A percentile compares a stretch with the other conserved stretches of the same genome.
phyloP scores from a whole-genome alignment of 139 green algal species.

The Zygnema cylindricum region DNA sequence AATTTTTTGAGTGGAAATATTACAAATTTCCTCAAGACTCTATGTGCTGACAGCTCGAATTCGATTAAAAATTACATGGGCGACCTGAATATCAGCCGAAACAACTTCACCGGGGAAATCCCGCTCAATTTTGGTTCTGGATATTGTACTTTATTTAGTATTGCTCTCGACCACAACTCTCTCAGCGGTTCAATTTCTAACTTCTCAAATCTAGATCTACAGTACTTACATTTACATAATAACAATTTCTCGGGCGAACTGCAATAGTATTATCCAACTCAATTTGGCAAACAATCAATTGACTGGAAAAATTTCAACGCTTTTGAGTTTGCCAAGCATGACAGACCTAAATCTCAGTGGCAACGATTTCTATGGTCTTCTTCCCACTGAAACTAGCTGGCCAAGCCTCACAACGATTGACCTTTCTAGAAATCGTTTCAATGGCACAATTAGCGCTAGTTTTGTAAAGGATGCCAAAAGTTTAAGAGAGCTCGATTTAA shows the following conservation, averaged over 20 bases:
- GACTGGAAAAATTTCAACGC: not conserved
- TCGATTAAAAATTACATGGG: no score
- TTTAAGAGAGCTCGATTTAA: not conserved
- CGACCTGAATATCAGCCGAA: not conserved
- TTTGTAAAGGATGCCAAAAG: not conserved
- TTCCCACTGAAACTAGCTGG: not conserved
- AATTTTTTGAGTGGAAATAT: not conserved
- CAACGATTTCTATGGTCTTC: not conserved
- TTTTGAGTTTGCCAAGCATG: not conserved
- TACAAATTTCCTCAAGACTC: not conserved
- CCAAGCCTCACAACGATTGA: not conserved
- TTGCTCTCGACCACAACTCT: slow-evolving; percentile 2
- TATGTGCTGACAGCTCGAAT: not conserved
- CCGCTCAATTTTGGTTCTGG: not conserved
- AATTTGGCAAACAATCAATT: not conserved
- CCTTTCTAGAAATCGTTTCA: slow-evolving; percentile 27
- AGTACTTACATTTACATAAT: not conserved
- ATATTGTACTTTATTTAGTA: not conserved
- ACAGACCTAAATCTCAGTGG: not conserved
- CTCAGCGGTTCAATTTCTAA: slow-evolving; percentile 17
- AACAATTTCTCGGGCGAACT: slow-evolving; percentile 35
- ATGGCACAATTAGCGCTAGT: slow-evolving; percentile 1
- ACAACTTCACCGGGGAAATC: slow-evolving; percentile 21
- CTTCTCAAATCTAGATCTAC: not conserved
- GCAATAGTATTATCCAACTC: not conserved